Conservation (phyloP, 192 early-diverging fungal genomes). For the Podila epicladia region DNA sequence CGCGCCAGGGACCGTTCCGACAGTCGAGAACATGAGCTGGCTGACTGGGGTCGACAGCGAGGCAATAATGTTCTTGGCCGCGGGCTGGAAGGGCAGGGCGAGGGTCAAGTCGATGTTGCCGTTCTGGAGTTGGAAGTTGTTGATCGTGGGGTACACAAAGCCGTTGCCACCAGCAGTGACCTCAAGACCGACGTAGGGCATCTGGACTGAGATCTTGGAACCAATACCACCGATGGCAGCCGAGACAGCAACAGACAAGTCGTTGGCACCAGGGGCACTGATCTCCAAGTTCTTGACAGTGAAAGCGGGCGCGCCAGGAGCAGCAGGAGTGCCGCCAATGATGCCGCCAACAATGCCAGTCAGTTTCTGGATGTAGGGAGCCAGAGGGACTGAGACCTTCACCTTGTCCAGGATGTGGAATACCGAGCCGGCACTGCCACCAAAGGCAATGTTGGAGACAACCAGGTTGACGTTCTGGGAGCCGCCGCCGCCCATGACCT, state of each 20-base stretch:
- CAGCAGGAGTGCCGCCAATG: background rate
- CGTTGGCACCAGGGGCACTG: slow-evolving; percentile 11
- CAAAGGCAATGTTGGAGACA: slow-evolving; percentile 48
- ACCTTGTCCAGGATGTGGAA: slow-evolving; percentile 32
- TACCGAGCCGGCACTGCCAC: slow-evolving; percentile 13
- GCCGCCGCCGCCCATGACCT: slow-evolving; percentile 37
- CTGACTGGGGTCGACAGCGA: slow-evolving; percentile 21
- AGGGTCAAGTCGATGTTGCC: slow-evolving; percentile 13
- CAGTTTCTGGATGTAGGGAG: slow-evolving; percentile 26
- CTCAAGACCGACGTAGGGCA: slow-evolving; percentile 23
- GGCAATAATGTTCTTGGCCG: slow-evolving; percentile 10
- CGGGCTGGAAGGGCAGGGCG: slow-evolving; percentile 21
- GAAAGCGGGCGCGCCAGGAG: slow-evolving; percentile 8
- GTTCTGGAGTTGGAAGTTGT: slow-evolving; percentile 13
- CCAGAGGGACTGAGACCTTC: slow-evolving; percentile 16
- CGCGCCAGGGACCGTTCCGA: slow-evolving; percentile 13
- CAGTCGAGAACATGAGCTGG: slow-evolving; percentile 18
- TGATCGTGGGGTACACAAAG: slow-evolving; percentile 13
- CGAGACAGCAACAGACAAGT: slow-evolving; percentile 18
- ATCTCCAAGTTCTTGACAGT: slow-evolving; percentile 11
- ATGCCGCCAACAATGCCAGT: slow-evolving; percentile 13
- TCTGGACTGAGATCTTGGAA: slow-evolving; percentile 26
- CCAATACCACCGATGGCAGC: slow-evolving; percentile 17
- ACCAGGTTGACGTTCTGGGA: slow-evolving; percentile 40
- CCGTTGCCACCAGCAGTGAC: slow-evolving; percentile 14